Base-by-base conservation (phyloP, 148 eudicot genomes). In the Chenopodium quinoa region DNA sequence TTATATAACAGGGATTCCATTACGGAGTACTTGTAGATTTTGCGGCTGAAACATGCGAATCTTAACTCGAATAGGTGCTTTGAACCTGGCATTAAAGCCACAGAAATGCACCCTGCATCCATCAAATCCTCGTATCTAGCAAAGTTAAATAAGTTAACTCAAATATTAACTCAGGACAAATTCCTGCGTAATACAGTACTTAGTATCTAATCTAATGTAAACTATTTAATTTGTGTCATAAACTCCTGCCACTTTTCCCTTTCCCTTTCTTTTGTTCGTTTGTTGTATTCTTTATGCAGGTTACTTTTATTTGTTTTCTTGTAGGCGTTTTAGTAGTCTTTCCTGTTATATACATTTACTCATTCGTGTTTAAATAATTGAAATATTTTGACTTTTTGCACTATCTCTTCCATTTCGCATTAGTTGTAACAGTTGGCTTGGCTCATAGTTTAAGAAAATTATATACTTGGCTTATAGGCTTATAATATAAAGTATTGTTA, bases 31-130 rank as follows among this genome's bases (percentile, higher is more conserved):
- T 29, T 27, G 20, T 67, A 11, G 31, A 0, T 67, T 67, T 11
- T 67, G 5, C 31, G 71, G 37, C 37, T 1, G 29, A 67, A 65
- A 11, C 34, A 27, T 27, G 71, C 9, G 72, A 69, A 31, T 69
- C 72, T 69, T 19, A 69, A 31, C 4, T 69, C 0, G 4, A 67
- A 69, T 10, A 8, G 25, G n/a, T 23, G 4, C 76, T 46, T 73
- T 73, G 76, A 73, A 73, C 62, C 31, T 73, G 76, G 78, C 78
- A 76, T 58, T 48, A 17, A 73, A 73, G 34, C 20, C 76, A 48
- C 4, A 29, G 23, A 73, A 52, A 13, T 73, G 37, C 32, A 73
- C 34, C 46, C 40, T 16, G 72, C 47, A 69, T 20, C 71, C 34
- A 74, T 52, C 75, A 44, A 72, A 44, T 47, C 76, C 62, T 44